phyloP scores from a whole-genome alignment of 768 basidiomycete genomes.

The Rhodotorula diobovata region DNA sequence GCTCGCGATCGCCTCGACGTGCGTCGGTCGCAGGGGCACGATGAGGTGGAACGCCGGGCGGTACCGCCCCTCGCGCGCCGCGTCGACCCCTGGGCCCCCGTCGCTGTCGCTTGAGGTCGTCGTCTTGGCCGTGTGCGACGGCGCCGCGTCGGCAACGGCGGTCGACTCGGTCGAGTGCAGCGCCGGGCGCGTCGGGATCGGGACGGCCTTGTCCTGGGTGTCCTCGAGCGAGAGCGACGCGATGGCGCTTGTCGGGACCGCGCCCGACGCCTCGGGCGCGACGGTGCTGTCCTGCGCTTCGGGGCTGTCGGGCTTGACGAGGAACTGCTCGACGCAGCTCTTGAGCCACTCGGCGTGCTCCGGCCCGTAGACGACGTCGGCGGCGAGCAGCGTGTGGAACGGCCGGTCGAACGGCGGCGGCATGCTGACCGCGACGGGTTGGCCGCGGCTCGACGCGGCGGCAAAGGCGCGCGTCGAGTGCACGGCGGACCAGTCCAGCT shows the following conservation, averaged over 20 bases:
- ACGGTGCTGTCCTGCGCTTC: background rate
- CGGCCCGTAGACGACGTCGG: slow-evolving; percentile 74
- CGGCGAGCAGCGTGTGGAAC: slow-evolving; percentile 71
- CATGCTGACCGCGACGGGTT: slow-evolving; percentile 17
- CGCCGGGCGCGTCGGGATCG: slow-evolving; percentile 4
- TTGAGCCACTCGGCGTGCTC: slow-evolving; percentile 69
- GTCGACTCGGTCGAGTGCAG: slow-evolving; percentile 3
- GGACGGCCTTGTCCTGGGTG: background rate
- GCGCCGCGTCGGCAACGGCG: slow-evolving; percentile 9
- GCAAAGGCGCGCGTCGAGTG: slow-evolving; percentile 31
- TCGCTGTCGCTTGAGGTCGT: background rate
- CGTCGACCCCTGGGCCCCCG: background rate
- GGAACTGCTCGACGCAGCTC: slow-evolving; percentile 57
- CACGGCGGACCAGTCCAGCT: slow-evolving; percentile 39
- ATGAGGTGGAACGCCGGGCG: slow-evolving; percentile 68
- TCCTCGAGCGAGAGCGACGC: slow-evolving; percentile 15
- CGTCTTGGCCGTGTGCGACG: slow-evolving; percentile 30
- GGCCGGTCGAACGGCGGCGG: slow-evolving; percentile 44
- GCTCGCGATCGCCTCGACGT: slow-evolving; percentile 53
- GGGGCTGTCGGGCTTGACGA: slow-evolving; percentile 45
- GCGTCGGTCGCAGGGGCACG: slow-evolving; percentile 61
- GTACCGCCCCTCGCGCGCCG: slow-evolving; percentile 2
- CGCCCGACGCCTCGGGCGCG: background rate
- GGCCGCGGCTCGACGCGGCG: slow-evolving; percentile 9
- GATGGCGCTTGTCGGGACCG: background rate